Conservation (phyloP, 1,284 basidiomycete species). For the Xerocomus minutiporus region DNA sequence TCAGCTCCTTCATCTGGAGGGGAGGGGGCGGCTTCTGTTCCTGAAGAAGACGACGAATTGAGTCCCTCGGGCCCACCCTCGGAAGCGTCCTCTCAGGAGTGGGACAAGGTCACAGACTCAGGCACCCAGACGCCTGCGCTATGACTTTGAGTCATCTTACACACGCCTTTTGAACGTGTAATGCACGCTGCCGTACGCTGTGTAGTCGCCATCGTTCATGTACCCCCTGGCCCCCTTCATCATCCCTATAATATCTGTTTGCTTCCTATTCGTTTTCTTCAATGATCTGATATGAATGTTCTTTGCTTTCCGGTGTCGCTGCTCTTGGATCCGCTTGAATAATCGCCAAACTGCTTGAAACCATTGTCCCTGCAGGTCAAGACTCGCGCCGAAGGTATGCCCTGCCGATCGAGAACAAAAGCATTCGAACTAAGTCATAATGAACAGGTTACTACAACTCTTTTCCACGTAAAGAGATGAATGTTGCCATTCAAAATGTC, state of each 20-base stretch:
- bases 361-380: slow-evolving; percentile 47
- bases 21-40: slow-evolving; percentile 30
- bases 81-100: slow-evolving; percentile 79
- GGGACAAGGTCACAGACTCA: slow-evolving; percentile 77
- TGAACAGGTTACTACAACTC: slow-evolving; percentile 64
- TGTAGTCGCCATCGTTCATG: slow-evolving; percentile 30
- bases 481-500: slow-evolving; percentile 54
- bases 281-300: slow-evolving; percentile 63
- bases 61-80: slow-evolving; percentile 70
- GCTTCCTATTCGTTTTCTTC: slow-evolving; percentile 23
- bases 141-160: slow-evolving; percentile 30
- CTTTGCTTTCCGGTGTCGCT: slow-evolving; percentile 34
- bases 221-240: slow-evolving; percentile 19
- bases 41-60: slow-evolving; percentile 46
- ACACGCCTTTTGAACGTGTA: slow-evolving; percentile 30
- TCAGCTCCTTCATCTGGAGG: slow-evolving; percentile 41
- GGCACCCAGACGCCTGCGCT: slow-evolving; percentile 49
- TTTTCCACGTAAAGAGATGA: slow-evolving; percentile 68
- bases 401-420: slow-evolving; percentile 20
- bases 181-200: slow-evolving; percentile 30
- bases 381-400: slow-evolving; percentile 71
- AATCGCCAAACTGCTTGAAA: slow-evolving; percentile 8
- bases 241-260: slow-evolving; percentile 20
- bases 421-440: slow-evolving; percentile 24
- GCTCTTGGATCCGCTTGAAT: slow-evolving; percentile 20